Evolutionary conservation across 768 basidiomycete genomes (phyloP).

Genomic region (Boletus barrowsii): DNA sequence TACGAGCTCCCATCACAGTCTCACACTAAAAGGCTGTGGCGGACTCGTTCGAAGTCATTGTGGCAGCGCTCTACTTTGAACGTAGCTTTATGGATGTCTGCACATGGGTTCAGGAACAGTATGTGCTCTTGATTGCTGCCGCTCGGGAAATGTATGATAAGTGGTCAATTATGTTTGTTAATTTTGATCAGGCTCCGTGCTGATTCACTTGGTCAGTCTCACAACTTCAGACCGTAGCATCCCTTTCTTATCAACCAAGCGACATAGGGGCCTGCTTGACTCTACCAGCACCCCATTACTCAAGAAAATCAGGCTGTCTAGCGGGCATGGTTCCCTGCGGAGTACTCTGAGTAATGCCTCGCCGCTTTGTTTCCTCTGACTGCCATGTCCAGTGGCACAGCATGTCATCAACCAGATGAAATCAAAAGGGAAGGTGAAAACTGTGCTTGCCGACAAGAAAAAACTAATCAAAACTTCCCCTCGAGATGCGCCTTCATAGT

Average conservation of each 20-base stretch:
- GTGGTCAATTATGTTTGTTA: constrained; percentile 15
- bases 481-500: constrained; percentile 16
- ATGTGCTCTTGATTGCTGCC: constrained; percentile 35
- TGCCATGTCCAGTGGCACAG: constrained; percentile 21
- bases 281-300: constrained; percentile 5
- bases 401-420: constrained; percentile 25
- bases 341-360: constrained; percentile 20
- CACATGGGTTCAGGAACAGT: constrained; percentile 39
- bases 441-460: constrained; percentile 15
- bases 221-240: background rate
- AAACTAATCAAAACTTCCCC: constrained; percentile 14
- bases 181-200: background rate
- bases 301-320: constrained; percentile 22
- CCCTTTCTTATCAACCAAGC: constrained; percentile 13
- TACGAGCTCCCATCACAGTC: constrained; percentile 20
- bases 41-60: constrained; percentile 46
- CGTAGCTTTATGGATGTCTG: constrained; percentile 36
- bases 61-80: constrained; percentile 43
- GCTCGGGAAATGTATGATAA: constrained; percentile 28
- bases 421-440: constrained; percentile 28
- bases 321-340: constrained; percentile 12
- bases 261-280: constrained; percentile 2
- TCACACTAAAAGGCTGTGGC: constrained; percentile 37
- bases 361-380: constrained; percentile 1
- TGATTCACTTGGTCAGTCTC: constrained; percentile 15